Evolutionary conservation across 345 rosid genomes (phyloP).

Genomic region (Garcia nutans): DNA sequence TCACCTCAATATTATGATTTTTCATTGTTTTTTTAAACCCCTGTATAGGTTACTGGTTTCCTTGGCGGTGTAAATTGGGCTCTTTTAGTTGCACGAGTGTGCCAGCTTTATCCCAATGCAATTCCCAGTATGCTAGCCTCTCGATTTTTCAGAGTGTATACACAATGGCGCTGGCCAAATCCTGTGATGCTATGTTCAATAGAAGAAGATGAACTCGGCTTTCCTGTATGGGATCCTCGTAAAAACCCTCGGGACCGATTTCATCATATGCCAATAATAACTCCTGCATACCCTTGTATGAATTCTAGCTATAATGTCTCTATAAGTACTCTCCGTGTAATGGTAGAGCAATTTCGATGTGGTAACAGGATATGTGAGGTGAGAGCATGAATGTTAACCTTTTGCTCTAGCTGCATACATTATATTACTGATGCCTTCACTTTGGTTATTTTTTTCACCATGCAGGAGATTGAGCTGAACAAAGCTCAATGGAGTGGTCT

Average conservation of each 20-base stretch:
- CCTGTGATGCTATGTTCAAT: conserved; percentile 78
- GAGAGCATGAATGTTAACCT: conserved; percentile 7
- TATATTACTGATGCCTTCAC: conserved; percentile 10
- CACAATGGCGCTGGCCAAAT: conserved; percentile 82
- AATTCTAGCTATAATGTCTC: conserved; percentile 80
- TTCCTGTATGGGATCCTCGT: conserved; percentile 71
- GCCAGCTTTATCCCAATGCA: conserved; percentile 82
- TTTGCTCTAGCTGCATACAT: conserved; percentile 1
- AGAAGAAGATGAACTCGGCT: conserved; percentile 63
- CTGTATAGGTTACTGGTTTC: conserved; percentile 63
- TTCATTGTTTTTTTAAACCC: neutral
- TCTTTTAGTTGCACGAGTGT: conserved; percentile 65
- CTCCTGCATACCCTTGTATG: conserved; percentile 88
- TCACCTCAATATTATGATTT: neutral
- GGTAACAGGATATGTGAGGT: conserved; percentile 66
- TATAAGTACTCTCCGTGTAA: conserved; percentile 63
- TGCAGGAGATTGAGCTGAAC: conserved; percentile 63
- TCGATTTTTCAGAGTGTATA: conserved; percentile 63
- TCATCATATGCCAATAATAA: conserved; percentile 74
- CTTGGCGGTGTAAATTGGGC: conserved; percentile 85
- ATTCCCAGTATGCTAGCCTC: conserved; percentile 69
- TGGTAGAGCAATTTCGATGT: conserved; percentile 64
- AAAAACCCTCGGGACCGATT: conserved; percentile 60
- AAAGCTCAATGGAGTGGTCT: conserved; percentile 61
- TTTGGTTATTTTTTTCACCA: neutral